A percentile compares a stretch with the other conserved stretches of the same genome.
phyloP scores from a whole-genome alignment of 495 filamentous ascomycete species.

The Aspergillus bertholletiae region DNA sequence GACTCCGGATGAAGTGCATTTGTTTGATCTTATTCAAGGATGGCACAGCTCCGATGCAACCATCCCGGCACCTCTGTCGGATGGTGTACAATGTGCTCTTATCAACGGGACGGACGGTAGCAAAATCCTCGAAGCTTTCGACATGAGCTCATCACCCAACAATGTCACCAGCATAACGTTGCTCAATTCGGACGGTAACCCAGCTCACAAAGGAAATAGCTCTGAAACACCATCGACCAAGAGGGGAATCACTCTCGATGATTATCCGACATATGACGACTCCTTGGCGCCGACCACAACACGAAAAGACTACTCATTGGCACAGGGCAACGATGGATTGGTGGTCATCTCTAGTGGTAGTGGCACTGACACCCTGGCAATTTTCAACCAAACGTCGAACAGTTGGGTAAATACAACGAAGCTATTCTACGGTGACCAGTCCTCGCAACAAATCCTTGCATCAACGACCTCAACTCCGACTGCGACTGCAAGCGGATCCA shows the following conservation, averaged over 20 bases:
- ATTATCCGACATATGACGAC: constrained; percentile 77
- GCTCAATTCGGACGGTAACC: constrained; percentile 41
- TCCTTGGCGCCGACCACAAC: constrained; percentile 62
- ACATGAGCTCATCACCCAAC: constrained; percentile 76
- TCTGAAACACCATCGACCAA: constrained; percentile 34
- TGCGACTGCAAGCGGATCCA: constrained; percentile 36
- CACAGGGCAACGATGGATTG: constrained; percentile 53
- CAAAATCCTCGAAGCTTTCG: constrained; percentile 78
- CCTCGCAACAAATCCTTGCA: constrained; percentile 31
- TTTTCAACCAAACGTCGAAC: constrained; percentile 80
- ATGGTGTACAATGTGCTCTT: constrained; percentile 59
- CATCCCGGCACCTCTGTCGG: constrained; percentile 54
- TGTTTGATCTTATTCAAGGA: constrained; percentile 48
- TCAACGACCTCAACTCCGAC: constrained; percentile 31
- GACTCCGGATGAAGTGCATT: constrained; percentile 63
- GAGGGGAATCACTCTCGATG: constrained; percentile 45
- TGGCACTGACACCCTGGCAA: constrained; percentile 53
- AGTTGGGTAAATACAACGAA: constrained; percentile 74
- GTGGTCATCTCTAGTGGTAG: constrained; percentile 78
- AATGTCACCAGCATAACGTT: constrained; percentile 64
- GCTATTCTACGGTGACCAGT: constrained; percentile 52
- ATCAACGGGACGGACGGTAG: constrained; percentile 71
- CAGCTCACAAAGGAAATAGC: constrained; percentile 28
- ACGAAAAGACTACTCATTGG: constrained; percentile 60
- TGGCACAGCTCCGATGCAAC: constrained; percentile 65